These are phyloP conservation scores for Aspergillus sp. DNA, from an alignment of 2,329 filamentous ascomycete species.

Conservation along the genomic window DNA sequence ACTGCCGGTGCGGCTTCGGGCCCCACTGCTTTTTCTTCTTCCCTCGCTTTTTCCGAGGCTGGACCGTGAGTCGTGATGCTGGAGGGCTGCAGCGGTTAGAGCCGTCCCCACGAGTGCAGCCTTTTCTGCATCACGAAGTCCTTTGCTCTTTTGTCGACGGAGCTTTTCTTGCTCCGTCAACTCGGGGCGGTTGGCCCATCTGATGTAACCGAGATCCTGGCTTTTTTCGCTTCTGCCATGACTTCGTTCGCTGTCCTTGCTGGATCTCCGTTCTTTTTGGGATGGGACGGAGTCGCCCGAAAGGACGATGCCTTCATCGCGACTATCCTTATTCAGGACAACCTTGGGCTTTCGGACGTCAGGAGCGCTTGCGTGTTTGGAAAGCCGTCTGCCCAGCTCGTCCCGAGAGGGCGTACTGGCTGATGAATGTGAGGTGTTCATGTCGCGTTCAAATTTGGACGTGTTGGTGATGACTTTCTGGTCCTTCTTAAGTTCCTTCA, in stretches of 20 bases:
- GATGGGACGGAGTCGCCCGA: constrained; percentile 55
- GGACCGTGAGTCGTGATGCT: constrained; percentile 66
- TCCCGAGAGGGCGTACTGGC: constrained; percentile 60
- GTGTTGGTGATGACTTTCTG: constrained; percentile 75
- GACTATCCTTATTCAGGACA: constrained; percentile 59
- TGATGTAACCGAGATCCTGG: constrained; percentile 49
- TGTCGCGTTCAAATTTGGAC: constrained; percentile 66
- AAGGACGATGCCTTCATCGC: constrained; percentile 60
- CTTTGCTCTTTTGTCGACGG: constrained; percentile 57
- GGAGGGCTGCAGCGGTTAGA: constrained; percentile 63
- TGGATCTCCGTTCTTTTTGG: constrained; percentile 55
- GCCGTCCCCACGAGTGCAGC: constrained; percentile 58
- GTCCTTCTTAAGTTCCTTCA: constrained; percentile 88
- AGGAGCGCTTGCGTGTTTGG: constrained; percentile 63
- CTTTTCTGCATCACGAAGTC: constrained; percentile 57
- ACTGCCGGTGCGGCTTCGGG: constrained; percentile 42
- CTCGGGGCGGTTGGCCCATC: constrained; percentile 50
- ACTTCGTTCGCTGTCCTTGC: constrained; percentile 52
- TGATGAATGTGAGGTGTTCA: constrained; percentile 62
- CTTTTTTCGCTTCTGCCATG: constrained; percentile 48
- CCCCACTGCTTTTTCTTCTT: constrained; percentile 43
- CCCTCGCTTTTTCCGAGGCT: constrained; percentile 50
- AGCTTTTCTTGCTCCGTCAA: constrained; percentile 54
- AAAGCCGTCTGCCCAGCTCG: constrained; percentile 55
- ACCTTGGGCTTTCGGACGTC: constrained; percentile 64